phyloP scores from a whole-genome alignment of 1,284 basidiomycete species.

The Schizophyllum commune region DNA sequence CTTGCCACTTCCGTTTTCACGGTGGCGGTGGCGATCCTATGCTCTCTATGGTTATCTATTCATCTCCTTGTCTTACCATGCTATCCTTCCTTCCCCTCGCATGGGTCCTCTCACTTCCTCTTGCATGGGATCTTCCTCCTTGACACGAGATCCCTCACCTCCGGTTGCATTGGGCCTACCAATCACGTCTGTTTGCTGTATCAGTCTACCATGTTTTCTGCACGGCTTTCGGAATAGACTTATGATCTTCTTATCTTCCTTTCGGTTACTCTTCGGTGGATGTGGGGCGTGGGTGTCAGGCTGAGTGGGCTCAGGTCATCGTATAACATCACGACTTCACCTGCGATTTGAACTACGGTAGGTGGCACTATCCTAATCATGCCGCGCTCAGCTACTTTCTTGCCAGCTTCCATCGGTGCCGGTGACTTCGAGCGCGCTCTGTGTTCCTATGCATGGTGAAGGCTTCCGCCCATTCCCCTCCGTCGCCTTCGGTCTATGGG shows the following conservation, averaged over 20 bases:
- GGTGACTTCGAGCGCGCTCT: too few relatives aligned
- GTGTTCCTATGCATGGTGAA: too few relatives aligned
- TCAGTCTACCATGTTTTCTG: background rate
- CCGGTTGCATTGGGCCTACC: background rate
- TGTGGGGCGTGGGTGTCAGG: background rate
- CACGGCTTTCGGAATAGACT: background rate
- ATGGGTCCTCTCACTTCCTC: too few relatives aligned
- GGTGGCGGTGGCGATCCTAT: too few relatives aligned
- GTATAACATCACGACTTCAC: too few relatives aligned
- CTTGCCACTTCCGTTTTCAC: background rate
- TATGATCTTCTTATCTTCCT: background rate
- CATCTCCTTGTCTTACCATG: background rate
- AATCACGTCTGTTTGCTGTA: background rate
- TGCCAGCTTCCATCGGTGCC: too few relatives aligned
- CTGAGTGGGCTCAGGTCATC: background rate
- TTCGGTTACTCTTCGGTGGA: background rate
- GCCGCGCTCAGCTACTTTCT: too few relatives aligned
- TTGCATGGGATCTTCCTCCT: too few relatives aligned
- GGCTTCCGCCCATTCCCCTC: too few relatives aligned
- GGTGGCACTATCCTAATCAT: too few relatives aligned
- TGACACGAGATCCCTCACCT: background rate
- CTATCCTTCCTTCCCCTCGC: background rate
- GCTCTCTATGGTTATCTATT: background rate
- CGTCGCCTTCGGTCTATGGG: too few relatives aligned
- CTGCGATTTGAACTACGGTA: too few relatives aligned